Base-by-base conservation (phyloP, 2,329 filamentous ascomycete species). In the Gyromitra esculenta region DNA sequence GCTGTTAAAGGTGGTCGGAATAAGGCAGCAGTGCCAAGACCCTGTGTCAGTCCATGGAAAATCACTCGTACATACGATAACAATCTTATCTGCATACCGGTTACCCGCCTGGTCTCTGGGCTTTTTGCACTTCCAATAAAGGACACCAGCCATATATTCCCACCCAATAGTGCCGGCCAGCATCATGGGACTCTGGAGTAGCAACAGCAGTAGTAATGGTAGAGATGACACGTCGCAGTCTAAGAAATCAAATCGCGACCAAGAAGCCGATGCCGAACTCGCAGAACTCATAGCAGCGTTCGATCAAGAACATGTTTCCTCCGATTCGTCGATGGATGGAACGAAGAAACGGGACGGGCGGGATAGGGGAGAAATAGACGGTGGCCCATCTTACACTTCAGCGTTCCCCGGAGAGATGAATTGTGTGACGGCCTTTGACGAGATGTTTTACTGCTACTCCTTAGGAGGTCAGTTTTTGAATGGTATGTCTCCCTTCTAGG, bases 361-460 rank as follows among this genome's bases (percentile, higher is more conserved):
- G 13, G 52, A 73, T 35, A 52, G 50, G 11, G 70, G 67, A 25
- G 64, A 73, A 31, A 62, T 63, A 37, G 69, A 75, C 41, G 41
- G 52, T 39, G 82, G 83, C 59, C 84, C 87, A 75, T 83, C 91
- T 75, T 88, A 90, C 80, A 89, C 92, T 79, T 89, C 90, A 78
- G 86, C 93, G 65, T 92, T 96, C 77, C 93, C 93, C 0, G 90
- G 90, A 54, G 89, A 87, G 67, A 96, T 98, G 91, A 94, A 91
- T 82, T 98, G 96, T 86, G 91, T 92, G 66, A 88, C 91, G 77
- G 91, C 94, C 80, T 98, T 99, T 85, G 96, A 99, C 85, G 88
- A 90, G 79, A 94, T 95, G 76, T 97, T 95, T 88, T 93, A 95
- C 86, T 99, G 96, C 87, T 92, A 96, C 83, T 93, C 91, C 0